phyloP scores from a whole-genome alignment of 2,329 filamentous ascomycete genomes.

The Grosmannia serpens region DNA sequence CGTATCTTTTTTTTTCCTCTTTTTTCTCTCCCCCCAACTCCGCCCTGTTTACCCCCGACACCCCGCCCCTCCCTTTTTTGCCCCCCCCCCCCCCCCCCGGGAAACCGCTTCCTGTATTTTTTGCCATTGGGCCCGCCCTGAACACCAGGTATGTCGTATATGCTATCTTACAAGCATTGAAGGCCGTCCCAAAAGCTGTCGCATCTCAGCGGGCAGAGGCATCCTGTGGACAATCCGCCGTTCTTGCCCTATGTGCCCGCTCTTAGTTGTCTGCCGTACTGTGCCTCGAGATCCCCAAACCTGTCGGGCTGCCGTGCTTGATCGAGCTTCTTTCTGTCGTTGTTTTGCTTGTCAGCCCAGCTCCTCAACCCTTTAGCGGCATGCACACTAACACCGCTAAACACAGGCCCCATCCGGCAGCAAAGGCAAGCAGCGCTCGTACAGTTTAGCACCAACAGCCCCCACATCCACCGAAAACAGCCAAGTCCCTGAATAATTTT shows the following conservation, averaged over 20 bases:
- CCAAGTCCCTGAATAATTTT: not conserved
- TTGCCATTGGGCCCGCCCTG: not conserved
- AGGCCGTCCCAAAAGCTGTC: not conserved
- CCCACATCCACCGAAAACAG: slow-evolving; percentile 1
- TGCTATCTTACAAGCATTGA: not conserved
- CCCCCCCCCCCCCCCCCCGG: too few species aligned
- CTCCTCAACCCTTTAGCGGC: too few species aligned
- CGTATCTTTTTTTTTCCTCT: too few species aligned
- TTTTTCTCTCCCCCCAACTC: too few species aligned
- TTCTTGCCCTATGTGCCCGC: not conserved
- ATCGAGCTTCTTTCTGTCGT: not conserved
- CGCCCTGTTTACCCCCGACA: too few species aligned
- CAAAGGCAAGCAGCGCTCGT: not conserved
- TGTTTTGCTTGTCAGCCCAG: not conserved
- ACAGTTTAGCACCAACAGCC: not conserved
- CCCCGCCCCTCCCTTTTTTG: too few species aligned
- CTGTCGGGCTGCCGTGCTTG: too few species aligned
- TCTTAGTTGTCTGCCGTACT: not conserved
- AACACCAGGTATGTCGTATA: not conserved
- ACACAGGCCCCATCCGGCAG: not conserved
- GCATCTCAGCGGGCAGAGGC: not conserved
- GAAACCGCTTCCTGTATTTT: too few species aligned
- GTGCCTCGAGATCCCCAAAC: not conserved
- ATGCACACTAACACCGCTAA: not conserved
- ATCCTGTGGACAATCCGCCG: too few species aligned